A percentile compares a stretch with the other conserved stretches of the same genome.
Conservation (phyloP, 2,329 filamentous ascomycete genomes). For the Tolypocladium cylindrosporum region DNA sequence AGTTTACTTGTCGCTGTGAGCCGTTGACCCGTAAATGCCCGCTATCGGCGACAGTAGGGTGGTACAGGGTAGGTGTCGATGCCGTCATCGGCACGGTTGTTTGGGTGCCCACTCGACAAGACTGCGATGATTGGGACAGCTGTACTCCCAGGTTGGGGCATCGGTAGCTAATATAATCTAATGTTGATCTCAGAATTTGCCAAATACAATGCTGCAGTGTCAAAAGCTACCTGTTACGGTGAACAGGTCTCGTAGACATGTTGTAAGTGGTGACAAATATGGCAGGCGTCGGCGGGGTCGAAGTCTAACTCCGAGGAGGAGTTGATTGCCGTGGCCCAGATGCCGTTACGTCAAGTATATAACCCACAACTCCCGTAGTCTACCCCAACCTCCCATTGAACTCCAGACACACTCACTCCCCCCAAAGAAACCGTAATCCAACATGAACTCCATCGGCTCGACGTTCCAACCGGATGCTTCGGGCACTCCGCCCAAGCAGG, state of each 20-base stretch:
- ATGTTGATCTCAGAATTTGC: no score
- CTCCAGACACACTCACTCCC: not conserved
- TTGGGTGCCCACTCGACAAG: not conserved
- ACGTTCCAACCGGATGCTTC: slow-evolving; percentile 28
- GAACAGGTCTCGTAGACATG: not conserved
- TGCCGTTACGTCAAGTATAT: not conserved
- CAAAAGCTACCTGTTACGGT: no score
- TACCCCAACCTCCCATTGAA: not conserved
- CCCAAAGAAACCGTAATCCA: not conserved
- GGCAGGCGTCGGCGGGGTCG: not conserved
- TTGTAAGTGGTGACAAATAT: not conserved
- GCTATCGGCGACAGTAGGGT: no score
- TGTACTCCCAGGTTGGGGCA: not conserved
- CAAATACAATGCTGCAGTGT: not conserved
- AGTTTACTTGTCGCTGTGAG: no score
- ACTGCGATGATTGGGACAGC: not conserved
- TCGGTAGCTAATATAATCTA: not conserved
- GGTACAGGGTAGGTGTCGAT: not conserved
- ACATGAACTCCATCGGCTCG: slow-evolving; percentile 33
- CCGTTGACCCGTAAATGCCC: not conserved
- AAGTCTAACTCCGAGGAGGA: not conserved
- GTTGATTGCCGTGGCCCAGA: not conserved
- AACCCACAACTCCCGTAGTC: not conserved
- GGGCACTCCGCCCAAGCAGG: slow-evolving; percentile 29
- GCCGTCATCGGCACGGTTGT: not conserved